Conservation (phyloP, 305 asterid genomes). For the Withania somnifera region DNA sequence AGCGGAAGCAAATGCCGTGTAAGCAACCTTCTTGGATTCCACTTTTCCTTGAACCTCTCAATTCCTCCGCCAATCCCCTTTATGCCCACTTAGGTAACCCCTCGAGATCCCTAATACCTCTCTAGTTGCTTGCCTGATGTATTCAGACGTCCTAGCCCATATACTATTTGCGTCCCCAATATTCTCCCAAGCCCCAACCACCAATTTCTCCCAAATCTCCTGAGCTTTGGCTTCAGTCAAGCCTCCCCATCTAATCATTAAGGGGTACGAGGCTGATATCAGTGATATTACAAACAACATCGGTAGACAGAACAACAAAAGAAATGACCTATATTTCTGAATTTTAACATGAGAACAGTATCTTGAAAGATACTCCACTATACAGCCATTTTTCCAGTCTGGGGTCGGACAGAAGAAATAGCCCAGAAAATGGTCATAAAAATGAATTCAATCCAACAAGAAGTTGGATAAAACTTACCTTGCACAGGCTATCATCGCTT, state of each 20-base stretch:
- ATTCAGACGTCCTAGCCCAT: too few relatives aligned
- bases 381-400: not conserved
- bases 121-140: too few relatives aligned
- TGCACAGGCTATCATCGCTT: slow-evolving; percentile 89
- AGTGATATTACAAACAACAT: not conserved
- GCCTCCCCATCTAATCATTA: not conserved
- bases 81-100: too few relatives aligned
- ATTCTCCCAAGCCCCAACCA: too few relatives aligned
- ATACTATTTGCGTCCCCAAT: too few relatives aligned
- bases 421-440: not conserved
- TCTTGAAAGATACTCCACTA: not conserved
- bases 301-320: not conserved
- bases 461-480: slow-evolving; percentile 37
- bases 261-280: not conserved
- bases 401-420: not conserved
- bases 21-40: too few relatives aligned
- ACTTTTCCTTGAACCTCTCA: too few relatives aligned
- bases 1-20: too few relatives aligned
- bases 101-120: too few relatives aligned
- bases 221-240: too few relatives aligned
- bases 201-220: too few relatives aligned
- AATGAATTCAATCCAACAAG: not conserved
- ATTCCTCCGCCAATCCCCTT: too few relatives aligned
- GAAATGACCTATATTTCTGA: not conserved
- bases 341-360: not conserved